Evolutionary conservation across 202 grass and related monocot genomes (phyloP).

Genomic region (Hordeum pubiflorum): DNA sequence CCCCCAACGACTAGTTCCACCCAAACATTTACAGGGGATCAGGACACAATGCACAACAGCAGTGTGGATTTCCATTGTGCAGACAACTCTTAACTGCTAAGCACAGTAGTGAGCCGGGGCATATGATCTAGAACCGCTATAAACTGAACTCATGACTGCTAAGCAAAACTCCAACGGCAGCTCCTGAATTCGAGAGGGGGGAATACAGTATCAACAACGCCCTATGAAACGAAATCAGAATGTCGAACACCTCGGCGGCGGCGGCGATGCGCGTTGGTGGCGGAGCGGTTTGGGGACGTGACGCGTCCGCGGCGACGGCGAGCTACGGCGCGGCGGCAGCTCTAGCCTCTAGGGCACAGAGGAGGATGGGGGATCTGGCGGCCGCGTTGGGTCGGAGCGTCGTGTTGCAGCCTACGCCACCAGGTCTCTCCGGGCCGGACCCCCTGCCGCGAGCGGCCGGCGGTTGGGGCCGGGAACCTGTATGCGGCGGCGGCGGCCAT

Average conservation of each 20-base stretch:
- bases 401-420: not conserved
- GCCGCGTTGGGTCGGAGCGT: not conserved
- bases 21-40: not conserved
- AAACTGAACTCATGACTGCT: not conserved
- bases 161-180: not conserved
- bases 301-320: not conserved
- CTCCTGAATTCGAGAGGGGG: not conserved
- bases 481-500: not conserved
- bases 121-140: not conserved
- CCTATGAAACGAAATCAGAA: not conserved
- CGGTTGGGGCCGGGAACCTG: constrained; percentile 9
- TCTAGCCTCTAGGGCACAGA: not conserved
- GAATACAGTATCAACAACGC: not conserved
- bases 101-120: not conserved
- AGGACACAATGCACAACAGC: not conserved
- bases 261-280: no score
- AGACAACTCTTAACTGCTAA: not conserved
- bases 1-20: not conserved
- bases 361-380: not conserved
- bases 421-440: not conserved
- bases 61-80: not conserved
- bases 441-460: not conserved
- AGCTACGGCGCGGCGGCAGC: not conserved
- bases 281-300: not conserved
- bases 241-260: not conserved